Evolutionary conservation across 371 early-diverging fungal genomes (phyloP).

Genomic region (Nematocida homosporus): DNA sequence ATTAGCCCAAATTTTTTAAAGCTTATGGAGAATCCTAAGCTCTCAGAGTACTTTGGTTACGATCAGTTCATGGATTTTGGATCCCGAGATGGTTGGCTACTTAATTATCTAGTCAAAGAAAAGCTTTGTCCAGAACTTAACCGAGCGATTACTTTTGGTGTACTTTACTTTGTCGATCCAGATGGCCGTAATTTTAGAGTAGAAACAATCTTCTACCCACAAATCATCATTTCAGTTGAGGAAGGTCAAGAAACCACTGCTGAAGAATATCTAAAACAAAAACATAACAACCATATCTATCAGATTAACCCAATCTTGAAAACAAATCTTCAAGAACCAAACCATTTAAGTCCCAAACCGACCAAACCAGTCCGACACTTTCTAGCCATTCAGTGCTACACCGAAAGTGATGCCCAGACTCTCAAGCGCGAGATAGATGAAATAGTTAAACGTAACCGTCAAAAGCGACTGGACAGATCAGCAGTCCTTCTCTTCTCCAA

Average conservation of each 20-base stretch:
- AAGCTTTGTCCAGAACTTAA: conserved; percentile 12
- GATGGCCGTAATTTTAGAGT: conserved; percentile 55
- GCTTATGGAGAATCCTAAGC: no score
- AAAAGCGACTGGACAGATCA: conserved; percentile 12
- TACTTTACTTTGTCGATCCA: conserved; percentile 64
- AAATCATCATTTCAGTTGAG: conserved; percentile 54
- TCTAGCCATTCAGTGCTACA: conserved; percentile 54
- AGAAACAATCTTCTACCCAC: conserved; percentile 59
- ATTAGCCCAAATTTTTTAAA: no score
- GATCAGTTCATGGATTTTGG: conserved; percentile 32
- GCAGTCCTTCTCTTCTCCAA: conserved; percentile 19
- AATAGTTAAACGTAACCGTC: conserved; percentile 35
- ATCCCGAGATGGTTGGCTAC: conserved; percentile 63
- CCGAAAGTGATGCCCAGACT: conserved; percentile 39
- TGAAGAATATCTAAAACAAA: conserved; percentile 61
- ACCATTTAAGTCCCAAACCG: conserved; percentile 58
- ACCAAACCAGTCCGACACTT: conserved; percentile 30
- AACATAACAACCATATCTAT: conserved; percentile 52
- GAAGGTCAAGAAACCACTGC: conserved; percentile 22
- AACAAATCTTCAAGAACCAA: conserved; percentile 54
- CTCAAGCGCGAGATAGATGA: conserved; percentile 58
- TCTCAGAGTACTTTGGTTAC: conserved; percentile 65
- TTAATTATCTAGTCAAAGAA: conserved; percentile 58
- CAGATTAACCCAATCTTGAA: conserved; percentile 38
- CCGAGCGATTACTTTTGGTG: conserved; percentile 11